Conservation (phyloP, 139 green algal species). For the Dunaliella primolecta region DNA sequence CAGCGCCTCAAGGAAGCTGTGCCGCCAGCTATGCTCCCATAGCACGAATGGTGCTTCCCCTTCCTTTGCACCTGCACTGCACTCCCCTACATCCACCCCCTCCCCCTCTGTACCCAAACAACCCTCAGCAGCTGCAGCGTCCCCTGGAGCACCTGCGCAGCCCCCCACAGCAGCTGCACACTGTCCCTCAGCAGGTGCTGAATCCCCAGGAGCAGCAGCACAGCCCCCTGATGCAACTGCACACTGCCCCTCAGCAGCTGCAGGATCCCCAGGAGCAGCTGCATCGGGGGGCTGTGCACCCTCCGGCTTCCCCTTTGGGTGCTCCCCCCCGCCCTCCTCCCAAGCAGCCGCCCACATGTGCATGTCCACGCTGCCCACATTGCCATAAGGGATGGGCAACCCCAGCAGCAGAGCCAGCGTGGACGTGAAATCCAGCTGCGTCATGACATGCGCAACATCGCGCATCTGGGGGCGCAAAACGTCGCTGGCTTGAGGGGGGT, state of each 20-base stretch:
- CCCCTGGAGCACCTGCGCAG: too few species aligned
- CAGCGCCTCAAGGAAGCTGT: neutral
- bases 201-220: too few species aligned
- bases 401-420: slow-evolving; percentile 79
- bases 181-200: too few species aligned
- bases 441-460: slow-evolving; percentile 30
- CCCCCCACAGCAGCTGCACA: neutral
- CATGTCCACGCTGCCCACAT: slow-evolving; percentile 62
- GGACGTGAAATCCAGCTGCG: slow-evolving; percentile 83
- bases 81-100: too few species aligned
- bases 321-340: neutral
- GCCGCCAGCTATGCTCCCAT: neutral
- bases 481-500: neutral
- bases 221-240: too few species aligned
- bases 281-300: neutral
- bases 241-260: neutral
- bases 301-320: neutral
- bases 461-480: neutral
- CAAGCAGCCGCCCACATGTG: slow-evolving; percentile 46
- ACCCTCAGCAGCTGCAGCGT: too few species aligned
- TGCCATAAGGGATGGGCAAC: slow-evolving; percentile 80
- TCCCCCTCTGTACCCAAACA: too few species aligned
- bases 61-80: too few species aligned
- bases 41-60: neutral
- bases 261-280: neutral